phyloP scores from a whole-genome alignment of 768 basidiomycete genomes.

The Phlegmacium glaucopus region DNA sequence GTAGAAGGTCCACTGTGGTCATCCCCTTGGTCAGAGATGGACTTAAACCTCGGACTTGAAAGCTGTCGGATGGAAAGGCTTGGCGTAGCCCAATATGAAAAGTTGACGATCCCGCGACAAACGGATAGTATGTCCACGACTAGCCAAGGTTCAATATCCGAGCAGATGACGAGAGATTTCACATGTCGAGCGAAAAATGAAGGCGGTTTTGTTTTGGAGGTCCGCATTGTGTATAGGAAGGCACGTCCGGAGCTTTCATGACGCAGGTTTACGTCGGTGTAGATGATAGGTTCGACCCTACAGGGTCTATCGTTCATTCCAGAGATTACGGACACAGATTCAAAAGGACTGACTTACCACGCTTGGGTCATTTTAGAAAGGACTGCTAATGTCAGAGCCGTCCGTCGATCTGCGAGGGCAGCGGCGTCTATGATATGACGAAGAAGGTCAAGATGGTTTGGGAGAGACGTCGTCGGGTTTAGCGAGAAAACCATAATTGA shows the following conservation, averaged over 20 bases:
- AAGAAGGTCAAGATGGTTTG: constrained; percentile 22
- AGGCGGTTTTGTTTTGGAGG: constrained; percentile 27
- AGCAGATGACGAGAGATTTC: constrained; percentile 33
- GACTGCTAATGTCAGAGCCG: constrained; percentile 27
- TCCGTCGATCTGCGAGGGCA: constrained; percentile 24
- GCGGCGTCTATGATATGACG: constrained; percentile 35
- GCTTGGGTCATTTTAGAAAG: constrained; percentile 27
- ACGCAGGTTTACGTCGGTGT: constrained; percentile 29
- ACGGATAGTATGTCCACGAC: constrained; percentile 29
- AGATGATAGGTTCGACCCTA: constrained; percentile 36
- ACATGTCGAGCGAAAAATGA: constrained; percentile 33
- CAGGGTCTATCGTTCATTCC: background rate
- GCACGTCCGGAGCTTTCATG: constrained; percentile 28
- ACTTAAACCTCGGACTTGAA: constrained; percentile 3
- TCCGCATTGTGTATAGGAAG: constrained; percentile 36
- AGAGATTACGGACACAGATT: constrained; percentile 1
- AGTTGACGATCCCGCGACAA: constrained; percentile 30
- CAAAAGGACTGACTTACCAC: constrained; percentile 25
- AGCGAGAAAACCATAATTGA: too few relatives aligned
- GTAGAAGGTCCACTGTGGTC: constrained; percentile 6
- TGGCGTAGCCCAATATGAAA: constrained; percentile 35
- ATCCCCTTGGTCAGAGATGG: constrained; percentile 15
- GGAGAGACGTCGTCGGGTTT: too few relatives aligned
- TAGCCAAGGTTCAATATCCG: constrained; percentile 28
- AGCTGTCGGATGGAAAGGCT: background rate